Evolutionary conservation across 2,329 filamentous ascomycete genomes (phyloP).

Genomic region (Sclerotinia nivalis): DNA sequence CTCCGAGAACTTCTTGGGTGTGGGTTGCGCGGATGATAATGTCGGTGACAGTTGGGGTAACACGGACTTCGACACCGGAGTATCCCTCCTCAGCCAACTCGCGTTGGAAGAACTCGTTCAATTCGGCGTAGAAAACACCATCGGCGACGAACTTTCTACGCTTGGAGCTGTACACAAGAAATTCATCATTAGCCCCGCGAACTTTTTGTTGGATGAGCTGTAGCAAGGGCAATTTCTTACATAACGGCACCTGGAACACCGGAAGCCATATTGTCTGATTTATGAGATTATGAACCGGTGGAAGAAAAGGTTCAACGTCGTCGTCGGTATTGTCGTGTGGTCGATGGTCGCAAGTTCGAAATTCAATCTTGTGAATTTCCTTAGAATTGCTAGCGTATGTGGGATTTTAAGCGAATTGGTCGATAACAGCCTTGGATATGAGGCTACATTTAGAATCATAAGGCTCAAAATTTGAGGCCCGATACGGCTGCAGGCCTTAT

Average conservation of each 20-base stretch:
- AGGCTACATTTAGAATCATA: neutral
- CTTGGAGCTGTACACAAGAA: conserved; percentile 68
- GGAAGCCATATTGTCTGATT: conserved; percentile 44
- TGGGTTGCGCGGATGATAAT: conserved; percentile 97
- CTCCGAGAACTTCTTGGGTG: conserved; percentile 99
- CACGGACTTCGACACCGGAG: conserved; percentile 99
- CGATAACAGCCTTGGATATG: conserved; percentile 1
- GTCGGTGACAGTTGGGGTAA: conserved; percentile 96
- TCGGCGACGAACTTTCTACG: conserved; percentile 94
- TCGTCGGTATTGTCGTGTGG: conserved; percentile 31
- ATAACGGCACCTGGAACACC: conserved; percentile 43
- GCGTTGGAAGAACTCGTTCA: conserved; percentile 99
- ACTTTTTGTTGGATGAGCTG: conserved; percentile 16
- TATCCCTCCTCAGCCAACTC: conserved; percentile 99
- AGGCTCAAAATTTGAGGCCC: conserved; percentile 1
- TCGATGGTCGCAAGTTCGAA: conserved; percentile 22
- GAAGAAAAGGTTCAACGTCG: conserved; percentile 33
- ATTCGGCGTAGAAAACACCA: conserved; percentile 99
- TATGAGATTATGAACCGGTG: conserved; percentile 37
- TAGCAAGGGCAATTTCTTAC: conserved; percentile 35
- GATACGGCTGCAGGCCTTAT: neutral
- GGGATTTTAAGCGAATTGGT: conserved; percentile 19
- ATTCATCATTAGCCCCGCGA: conserved; percentile 26
- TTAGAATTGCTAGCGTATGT: conserved; percentile 20
- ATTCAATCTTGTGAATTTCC: conserved; percentile 14